Evolutionary conservation across 2,329 filamentous ascomycete genomes (phyloP), one percentile per base, ranked within the genome.

Genomic region (Colletotrichum karsti): DNA sequence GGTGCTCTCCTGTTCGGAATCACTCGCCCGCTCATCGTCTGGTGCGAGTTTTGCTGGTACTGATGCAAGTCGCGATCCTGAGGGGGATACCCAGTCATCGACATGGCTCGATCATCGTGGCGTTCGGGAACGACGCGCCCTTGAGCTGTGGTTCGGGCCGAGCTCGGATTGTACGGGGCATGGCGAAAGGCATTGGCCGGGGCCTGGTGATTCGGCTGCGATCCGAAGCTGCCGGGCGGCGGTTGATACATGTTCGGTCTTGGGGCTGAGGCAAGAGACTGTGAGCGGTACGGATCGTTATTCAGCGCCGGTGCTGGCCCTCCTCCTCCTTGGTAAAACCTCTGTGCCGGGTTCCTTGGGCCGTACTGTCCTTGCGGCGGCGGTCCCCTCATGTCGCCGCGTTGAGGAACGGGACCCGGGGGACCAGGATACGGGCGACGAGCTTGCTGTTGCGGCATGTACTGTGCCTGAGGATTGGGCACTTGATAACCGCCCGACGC

Each of bases 81-180:
- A 3, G 91, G 87, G 68, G 83, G 85, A 20, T 78, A 93, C 9
- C 93, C 93, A 5, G 92, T 96, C 91, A 99, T 92, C 50, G 95
- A 97, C 96, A 98, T 98, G 70, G 96, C 91, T 65, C 96, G 90
- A 79, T 98, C 95, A 74, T 97, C 93, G 69, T 95, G 92, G 60
- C 95, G 90, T 77, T 98, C 95, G 1, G 96, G 96, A 8, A 99
- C 94, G 37, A 96, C 86, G 69, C 96, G 89, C 33, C 96, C 96
- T 78, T 98, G 95, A 8, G 95, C 93, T 3, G 96, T 99, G 54
- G 94, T 97, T 69, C 92, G 88, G 2, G 94, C 91, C 73, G 90
- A 87, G 62, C 87, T 84, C 70, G 82, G 83, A 72, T 90, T 89
- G 76, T 93, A 95, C 30, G 90, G 92, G 67, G 92, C 90, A 72